A percentile compares a stretch with the other conserved stretches of the same genome.
Evolutionary conservation across 1,284 basidiomycete species (phyloP).

Genomic region (Ganoderma lingzhi): DNA sequence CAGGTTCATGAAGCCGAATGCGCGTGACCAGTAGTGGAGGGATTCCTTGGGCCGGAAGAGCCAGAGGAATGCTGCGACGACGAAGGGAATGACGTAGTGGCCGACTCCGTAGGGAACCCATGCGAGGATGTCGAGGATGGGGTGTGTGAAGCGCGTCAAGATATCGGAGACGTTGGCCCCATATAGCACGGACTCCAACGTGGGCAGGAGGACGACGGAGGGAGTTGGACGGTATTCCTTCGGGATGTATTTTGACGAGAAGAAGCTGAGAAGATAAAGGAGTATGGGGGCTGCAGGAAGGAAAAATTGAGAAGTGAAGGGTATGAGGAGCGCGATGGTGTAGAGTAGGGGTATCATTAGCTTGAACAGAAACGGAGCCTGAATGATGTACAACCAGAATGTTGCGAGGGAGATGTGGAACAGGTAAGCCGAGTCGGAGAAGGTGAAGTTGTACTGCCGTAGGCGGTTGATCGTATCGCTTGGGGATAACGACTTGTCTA

Average conservation of each 20-base stretch:
- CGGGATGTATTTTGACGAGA: constrained; percentile 88
- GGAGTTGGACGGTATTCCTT: constrained; percentile 79
- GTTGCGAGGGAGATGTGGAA: constrained; percentile 71
- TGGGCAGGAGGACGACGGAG: constrained; percentile 93
- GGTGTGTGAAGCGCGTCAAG: constrained; percentile 93
- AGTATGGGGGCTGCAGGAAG: constrained; percentile 90
- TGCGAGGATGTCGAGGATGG: constrained; percentile 90
- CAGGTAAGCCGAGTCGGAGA: constrained; percentile 68
- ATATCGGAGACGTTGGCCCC: constrained; percentile 98
- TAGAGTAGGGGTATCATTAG: constrained; percentile 84
- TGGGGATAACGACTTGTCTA: constrained; percentile 83
- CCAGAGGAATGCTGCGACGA: constrained; percentile 82
- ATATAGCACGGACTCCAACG: constrained; percentile 93
- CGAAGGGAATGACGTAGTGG: constrained; percentile 88
- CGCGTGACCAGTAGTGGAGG: constrained; percentile 87
- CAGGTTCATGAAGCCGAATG: constrained; percentile 96
- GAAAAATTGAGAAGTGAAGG: constrained; percentile 93
- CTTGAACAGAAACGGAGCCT: constrained; percentile 80
- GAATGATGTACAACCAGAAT: constrained; percentile 86
- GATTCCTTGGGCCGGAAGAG: constrained; percentile 82
- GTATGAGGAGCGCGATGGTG: constrained; percentile 75
- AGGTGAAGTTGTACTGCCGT: constrained; percentile 65
- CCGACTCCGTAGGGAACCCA: constrained; percentile 97
- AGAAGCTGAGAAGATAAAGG: constrained; percentile 87
- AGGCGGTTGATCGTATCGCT: constrained; percentile 72